Evolutionary conservation across 345 rosid genomes (phyloP).

Genomic region (Populus nigra): DNA sequence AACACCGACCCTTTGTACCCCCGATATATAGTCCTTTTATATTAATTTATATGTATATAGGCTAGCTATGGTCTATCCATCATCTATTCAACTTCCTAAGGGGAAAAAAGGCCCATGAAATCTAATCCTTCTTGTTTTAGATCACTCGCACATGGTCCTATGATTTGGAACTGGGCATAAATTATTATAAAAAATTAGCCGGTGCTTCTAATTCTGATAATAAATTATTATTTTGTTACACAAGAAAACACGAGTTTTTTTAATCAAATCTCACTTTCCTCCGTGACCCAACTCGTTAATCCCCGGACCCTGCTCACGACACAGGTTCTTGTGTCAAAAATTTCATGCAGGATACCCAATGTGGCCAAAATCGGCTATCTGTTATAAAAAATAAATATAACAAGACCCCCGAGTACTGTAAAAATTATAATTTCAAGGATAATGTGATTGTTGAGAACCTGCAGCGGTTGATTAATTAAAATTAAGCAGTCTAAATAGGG

Average conservation of each 20-base stretch:
- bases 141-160: slow-evolving; percentile 54
- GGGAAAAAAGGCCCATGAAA: slow-evolving; percentile 42
- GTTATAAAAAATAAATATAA: neutral
- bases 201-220: slow-evolving; percentile 14
- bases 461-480: neutral
- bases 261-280: slow-evolving; percentile 20
- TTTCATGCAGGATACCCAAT: neutral
- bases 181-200: slow-evolving; percentile 12
- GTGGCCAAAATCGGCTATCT: neutral
- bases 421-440: neutral
- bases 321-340: slow-evolving; percentile 19
- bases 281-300: slow-evolving; percentile 6
- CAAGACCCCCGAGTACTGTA: neutral
- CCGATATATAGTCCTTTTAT: neutral
- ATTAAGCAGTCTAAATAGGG: neutral
- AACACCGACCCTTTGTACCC: slow-evolving; percentile 25
- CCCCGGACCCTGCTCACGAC: slow-evolving; percentile 17
- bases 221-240: slow-evolving; percentile 1
- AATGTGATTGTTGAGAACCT: neutral
- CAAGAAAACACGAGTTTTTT: neutral
- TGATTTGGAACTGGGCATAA: slow-evolving; percentile 24
- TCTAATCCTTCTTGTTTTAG: slow-evolving; percentile 41
- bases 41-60: slow-evolving; percentile 7
- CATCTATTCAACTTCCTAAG: slow-evolving; percentile 29
- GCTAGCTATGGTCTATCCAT: slow-evolving; percentile 25